Percentiles rank a stretch among this genome's conserved stretches.
These are phyloP conservation scores for Grigorovia humatica DNA, from an alignment of 805 yeast genomes.

Conservation along the genomic window DNA sequence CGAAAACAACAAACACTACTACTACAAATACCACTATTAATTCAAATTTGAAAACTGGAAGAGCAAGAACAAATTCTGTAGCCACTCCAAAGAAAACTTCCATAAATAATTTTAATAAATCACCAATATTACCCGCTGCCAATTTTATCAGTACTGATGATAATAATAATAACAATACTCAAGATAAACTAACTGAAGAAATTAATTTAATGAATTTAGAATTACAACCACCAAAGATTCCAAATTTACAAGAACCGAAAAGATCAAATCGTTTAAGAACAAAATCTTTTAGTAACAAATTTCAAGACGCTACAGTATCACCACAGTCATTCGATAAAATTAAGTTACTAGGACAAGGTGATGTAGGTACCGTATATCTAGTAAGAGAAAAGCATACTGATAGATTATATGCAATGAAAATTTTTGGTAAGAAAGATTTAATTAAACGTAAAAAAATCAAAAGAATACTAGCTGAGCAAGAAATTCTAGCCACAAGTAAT, in stretches of 20 bases:
- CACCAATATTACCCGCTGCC: neutral
- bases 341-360: slow-evolving; percentile 89
- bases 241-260: slow-evolving; percentile 16
- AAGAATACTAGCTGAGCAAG: slow-evolving; percentile 93
- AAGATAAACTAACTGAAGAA: neutral
- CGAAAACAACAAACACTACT: neutral
- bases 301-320: slow-evolving; percentile 68
- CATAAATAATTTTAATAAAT: too few species aligned
- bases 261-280: slow-evolving; percentile 31
- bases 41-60: neutral
- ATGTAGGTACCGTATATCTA: slow-evolving; percentile 91
- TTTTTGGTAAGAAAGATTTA: slow-evolving; percentile 85
- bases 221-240: neutral
- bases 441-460: slow-evolving; percentile 89
- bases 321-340: slow-evolving; percentile 85
- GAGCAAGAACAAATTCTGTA: neutral
- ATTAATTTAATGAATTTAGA: neutral
- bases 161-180: neutral
- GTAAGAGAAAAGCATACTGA: slow-evolving; percentile 74
- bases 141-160: too few species aligned
- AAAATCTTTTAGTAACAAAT: slow-evolving; percentile 53
- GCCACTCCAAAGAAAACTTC: neutral
- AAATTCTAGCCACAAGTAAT: slow-evolving; percentile 85
- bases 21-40: neutral
- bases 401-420: slow-evolving; percentile 84